Evolutionary conservation across 345 rosid genomes (phyloP).

Genomic region (Theobroma cacao): DNA sequence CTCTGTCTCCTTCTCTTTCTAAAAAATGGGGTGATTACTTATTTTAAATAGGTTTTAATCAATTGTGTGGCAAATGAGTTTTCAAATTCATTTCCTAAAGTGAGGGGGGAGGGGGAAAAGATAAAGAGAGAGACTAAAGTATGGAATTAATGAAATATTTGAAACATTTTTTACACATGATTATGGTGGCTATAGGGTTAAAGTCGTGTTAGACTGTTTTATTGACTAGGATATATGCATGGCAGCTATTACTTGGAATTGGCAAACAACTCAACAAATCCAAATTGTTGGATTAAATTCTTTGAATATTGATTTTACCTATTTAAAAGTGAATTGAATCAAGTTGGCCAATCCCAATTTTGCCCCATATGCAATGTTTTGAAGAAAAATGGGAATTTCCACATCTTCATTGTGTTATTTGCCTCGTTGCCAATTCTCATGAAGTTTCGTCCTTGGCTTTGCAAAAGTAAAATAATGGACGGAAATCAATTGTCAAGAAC

Average conservation of each 20-base stretch:
- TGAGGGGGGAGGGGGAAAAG: no score
- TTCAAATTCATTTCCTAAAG: background rate
- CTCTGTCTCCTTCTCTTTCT: no score
- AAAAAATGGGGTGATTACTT: background rate
- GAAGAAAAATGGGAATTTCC: background rate
- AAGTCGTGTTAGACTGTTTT: background rate
- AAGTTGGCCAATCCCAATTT: background rate
- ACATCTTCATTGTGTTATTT: background rate
- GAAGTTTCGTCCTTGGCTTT: no score
- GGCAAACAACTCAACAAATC: background rate
- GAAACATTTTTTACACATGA: background rate
- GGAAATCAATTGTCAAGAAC: background rate
- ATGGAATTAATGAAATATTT: background rate
- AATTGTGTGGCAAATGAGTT: background rate
- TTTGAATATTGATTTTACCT: background rate
- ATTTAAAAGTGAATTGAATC: background rate
- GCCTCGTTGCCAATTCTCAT: background rate
- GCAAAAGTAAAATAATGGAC: no score
- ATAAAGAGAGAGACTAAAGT: background rate
- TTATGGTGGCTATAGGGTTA: background rate
- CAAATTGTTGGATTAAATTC: background rate
- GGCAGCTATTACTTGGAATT: background rate
- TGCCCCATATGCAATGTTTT: no score
- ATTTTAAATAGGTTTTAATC: background rate
- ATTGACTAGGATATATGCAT: background rate